Percentiles rank a stretch among this genome's conserved stretches.
Evolutionary conservation across 768 basidiomycete species (phyloP).

Genomic region (Gelatoporia subvermispora): DNA sequence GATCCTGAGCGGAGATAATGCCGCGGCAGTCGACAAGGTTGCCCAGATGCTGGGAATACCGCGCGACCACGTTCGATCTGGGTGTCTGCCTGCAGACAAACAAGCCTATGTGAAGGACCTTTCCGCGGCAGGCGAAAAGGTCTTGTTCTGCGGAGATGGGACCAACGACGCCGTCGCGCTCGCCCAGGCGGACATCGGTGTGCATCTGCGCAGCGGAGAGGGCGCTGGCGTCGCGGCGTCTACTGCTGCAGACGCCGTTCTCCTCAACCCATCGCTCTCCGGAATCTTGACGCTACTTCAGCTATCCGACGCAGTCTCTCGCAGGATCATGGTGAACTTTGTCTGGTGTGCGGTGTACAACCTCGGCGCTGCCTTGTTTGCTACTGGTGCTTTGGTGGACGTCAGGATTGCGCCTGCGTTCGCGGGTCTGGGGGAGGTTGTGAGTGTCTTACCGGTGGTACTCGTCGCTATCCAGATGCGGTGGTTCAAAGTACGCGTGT

Average conservation of each 20-base stretch:
- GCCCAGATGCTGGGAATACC: constrained; percentile 36
- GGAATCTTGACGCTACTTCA: constrained; percentile 36
- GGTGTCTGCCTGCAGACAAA: constrained; percentile 46
- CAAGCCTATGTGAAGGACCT: constrained; percentile 26
- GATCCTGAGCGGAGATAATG: constrained; percentile 49
- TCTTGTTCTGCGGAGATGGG: constrained; percentile 47
- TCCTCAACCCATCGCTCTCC: constrained; percentile 29
- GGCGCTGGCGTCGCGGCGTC: constrained; percentile 36
- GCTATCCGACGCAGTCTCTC: constrained; percentile 28
- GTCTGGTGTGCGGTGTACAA: constrained; percentile 40
- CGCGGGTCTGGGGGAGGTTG: constrained; percentile 40
- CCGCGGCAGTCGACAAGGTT: constrained; percentile 36
- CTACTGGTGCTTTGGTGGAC: constrained; percentile 42
- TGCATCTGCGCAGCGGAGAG: constrained; percentile 26
- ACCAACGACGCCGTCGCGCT: constrained; percentile 49
- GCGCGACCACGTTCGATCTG: constrained; percentile 31
- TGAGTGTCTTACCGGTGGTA: constrained; percentile 38
- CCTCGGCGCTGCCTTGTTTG: constrained; percentile 41
- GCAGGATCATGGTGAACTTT: constrained; percentile 32
- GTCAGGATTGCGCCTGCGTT: constrained; percentile 35
- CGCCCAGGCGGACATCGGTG: constrained; percentile 45
- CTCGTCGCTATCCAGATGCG: constrained; percentile 28
- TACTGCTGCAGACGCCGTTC: constrained; percentile 43
- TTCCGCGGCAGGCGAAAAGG: constrained; percentile 23
- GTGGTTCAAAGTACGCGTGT: constrained; percentile 18